These are phyloP conservation scores for Podila minutissima DNA, from an alignment of 192 early-diverging fungal genomes.

Conservation along the genomic window DNA sequence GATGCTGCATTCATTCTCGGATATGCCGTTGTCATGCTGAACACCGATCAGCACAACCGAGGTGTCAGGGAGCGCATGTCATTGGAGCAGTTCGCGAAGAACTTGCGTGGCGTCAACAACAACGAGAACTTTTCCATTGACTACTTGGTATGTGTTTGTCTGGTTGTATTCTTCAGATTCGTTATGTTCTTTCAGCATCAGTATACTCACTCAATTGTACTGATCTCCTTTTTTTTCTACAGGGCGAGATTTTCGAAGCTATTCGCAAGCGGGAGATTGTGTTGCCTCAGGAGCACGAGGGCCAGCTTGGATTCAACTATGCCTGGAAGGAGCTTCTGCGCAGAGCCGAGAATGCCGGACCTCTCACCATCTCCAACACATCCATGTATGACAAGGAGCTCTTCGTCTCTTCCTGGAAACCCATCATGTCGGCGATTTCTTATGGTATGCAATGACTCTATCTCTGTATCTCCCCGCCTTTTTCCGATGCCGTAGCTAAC, in stretches of 20 bases:
- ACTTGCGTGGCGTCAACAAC: constrained; percentile 89
- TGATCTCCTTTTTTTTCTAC: no score
- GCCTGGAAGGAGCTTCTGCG: constrained; percentile 88
- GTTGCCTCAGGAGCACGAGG: constrained; percentile 97
- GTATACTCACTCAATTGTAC: constrained; percentile 9
- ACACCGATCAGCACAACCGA: constrained; percentile 98
- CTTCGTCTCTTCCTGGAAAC: constrained; percentile 78
- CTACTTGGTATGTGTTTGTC: constrained; percentile 67
- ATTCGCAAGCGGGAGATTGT: constrained; percentile 93
- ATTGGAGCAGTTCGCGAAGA: constrained; percentile 88
- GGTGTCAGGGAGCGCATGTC: constrained; percentile 93
- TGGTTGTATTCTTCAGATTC: neutral
- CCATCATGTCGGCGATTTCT: constrained; percentile 79
- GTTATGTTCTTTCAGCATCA: neutral
- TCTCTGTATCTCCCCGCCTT: constrained; percentile 18
- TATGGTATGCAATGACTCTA: constrained; percentile 66
- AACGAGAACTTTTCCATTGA: constrained; percentile 83
- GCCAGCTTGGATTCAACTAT: constrained; percentile 93
- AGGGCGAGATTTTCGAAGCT: constrained; percentile 80
- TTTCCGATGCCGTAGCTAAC: constrained; percentile 7
- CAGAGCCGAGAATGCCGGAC: constrained; percentile 58
- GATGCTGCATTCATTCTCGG: constrained; percentile 90
- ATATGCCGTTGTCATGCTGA: constrained; percentile 96
- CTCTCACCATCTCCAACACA: constrained; percentile 66
- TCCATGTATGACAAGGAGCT: constrained; percentile 83